A percentile compares a stretch with the other conserved stretches of the same genome.
Conservation (phyloP, 257 asterid species). For the Capsicum chinense region DNA sequence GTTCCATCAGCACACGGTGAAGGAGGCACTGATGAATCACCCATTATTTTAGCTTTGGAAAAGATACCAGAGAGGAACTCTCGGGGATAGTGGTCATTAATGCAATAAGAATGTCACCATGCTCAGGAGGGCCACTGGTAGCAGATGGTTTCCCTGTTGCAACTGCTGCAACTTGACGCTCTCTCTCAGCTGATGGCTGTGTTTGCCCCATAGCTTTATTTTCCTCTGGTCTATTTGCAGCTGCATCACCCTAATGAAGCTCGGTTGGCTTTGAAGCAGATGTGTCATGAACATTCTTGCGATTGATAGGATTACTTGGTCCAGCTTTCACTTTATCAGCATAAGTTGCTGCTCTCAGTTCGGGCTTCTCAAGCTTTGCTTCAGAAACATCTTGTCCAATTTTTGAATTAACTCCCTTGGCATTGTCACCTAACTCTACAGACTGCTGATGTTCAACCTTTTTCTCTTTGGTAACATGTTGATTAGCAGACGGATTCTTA, state of each 20-base stretch:
- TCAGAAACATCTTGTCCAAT: slow-evolving; percentile 38
- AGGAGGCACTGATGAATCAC: slow-evolving; percentile 44
- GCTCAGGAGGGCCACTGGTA: slow-evolving; percentile 41
- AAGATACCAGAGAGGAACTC: slow-evolving; percentile 81
- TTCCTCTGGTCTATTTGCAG: slow-evolving; percentile 39
- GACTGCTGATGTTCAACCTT: slow-evolving; percentile 36
- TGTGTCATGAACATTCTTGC: slow-evolving; percentile 40
- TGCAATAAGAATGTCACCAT: slow-evolving; percentile 72
- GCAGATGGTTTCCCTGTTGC: slow-evolving; percentile 46
- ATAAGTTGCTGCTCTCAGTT: slow-evolving; percentile 38
- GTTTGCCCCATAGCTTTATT: slow-evolving; percentile 37
- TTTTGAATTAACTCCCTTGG: slow-evolving; percentile 37
- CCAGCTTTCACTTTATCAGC: slow-evolving; percentile 47
- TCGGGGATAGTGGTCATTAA: slow-evolving; percentile 81
- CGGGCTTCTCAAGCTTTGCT: slow-evolving; percentile 46
- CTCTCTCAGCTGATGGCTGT: slow-evolving; percentile 38
- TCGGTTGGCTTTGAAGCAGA: slow-evolving; percentile 36
- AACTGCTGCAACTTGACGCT: slow-evolving; percentile 39
- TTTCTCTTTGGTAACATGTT: slow-evolving; percentile 43
- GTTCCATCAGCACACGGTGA: slow-evolving; percentile 55
- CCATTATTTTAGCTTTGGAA: slow-evolving; percentile 54
- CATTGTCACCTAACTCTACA: slow-evolving; percentile 36
- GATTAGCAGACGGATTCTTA: slow-evolving; percentile 37
- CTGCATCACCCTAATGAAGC: slow-evolving; percentile 21
- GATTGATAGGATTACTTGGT: slow-evolving; percentile 34